Evolutionary conservation across 2,329 filamentous ascomycete genomes (phyloP).

Genomic region (Cladosporium velox): DNA sequence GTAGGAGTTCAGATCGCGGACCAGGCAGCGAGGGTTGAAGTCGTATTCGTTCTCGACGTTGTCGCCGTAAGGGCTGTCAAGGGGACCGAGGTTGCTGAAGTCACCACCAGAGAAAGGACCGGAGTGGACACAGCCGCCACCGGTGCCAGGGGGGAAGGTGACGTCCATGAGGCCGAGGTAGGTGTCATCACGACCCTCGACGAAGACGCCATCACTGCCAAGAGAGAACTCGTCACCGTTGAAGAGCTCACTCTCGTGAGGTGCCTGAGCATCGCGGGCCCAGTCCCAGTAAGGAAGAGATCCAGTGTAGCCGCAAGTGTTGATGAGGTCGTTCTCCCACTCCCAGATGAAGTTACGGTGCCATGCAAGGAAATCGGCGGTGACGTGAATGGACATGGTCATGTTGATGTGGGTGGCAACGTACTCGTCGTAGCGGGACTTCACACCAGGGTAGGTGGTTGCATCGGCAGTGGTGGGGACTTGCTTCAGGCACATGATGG

Average conservation of each 20-base stretch:
- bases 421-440: conserved; percentile 28
- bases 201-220: conserved; percentile 27
- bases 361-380: conserved; percentile 39
- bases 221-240: conserved; percentile 52
- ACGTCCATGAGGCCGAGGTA: conserved; percentile 52
- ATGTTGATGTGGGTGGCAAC: conserved; percentile 24
- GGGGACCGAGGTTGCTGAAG: conserved; percentile 28
- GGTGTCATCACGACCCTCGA: conserved; percentile 21
- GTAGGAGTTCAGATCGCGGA: conserved; percentile 39
- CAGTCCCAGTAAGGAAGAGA: conserved; percentile 55
- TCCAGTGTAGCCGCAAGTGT: conserved; percentile 43
- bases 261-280: conserved; percentile 47
- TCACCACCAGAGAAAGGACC: conserved; percentile 54
- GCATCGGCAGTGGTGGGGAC: conserved; percentile 8
- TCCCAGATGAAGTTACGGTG: conserved; percentile 42
- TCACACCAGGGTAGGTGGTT: conserved; percentile 23
- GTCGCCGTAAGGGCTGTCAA: conserved; percentile 25
- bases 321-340: conserved; percentile 40
- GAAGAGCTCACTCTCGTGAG: conserved; percentile 51
- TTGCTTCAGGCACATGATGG: conserved; percentile 26
- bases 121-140: conserved; percentile 55
- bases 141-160: conserved; percentile 52
- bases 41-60: conserved; percentile 26
- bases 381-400: conserved; percentile 28
- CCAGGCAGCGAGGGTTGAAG: conserved; percentile 23